These are phyloP conservation scores for Cephaloascus fragrans DNA, from an alignment of 805 yeast genomes.

Conservation along the genomic window DNA sequence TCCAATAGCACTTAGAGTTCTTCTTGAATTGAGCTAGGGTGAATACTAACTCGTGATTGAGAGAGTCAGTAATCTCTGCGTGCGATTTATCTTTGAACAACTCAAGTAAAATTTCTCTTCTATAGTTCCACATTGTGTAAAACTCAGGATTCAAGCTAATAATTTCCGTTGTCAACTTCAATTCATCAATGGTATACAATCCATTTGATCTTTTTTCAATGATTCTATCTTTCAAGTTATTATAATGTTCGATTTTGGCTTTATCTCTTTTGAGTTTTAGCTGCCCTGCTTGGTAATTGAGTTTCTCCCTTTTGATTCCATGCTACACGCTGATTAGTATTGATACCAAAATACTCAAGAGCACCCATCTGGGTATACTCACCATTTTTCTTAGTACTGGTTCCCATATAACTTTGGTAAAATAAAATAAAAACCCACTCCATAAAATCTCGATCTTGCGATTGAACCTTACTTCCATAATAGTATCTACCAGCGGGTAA, in stretches of 20 bases:
- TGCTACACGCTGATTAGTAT: constrained; percentile 44
- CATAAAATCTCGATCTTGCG: too few species aligned
- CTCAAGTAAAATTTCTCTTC: constrained; percentile 56
- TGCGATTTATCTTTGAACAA: constrained; percentile 11
- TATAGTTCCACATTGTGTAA: constrained; percentile 83
- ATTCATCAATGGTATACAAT: constrained; percentile 18
- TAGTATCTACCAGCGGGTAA: too few species aligned
- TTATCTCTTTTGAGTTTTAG: constrained; percentile 50
- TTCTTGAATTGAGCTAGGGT: constrained; percentile 46
- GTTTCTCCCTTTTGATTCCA: constrained; percentile 52
- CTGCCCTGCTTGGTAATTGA: constrained; percentile 44
- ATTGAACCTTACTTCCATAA: too few species aligned
- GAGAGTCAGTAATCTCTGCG: constrained; percentile 15
- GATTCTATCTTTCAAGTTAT: constrained; percentile 30
- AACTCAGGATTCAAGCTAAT: constrained; percentile 73
- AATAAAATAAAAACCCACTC: too few species aligned
- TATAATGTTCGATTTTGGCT: constrained; percentile 47
- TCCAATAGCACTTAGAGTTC: constrained; percentile 91
- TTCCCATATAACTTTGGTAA: too few species aligned
- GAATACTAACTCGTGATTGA: constrained; percentile 53
- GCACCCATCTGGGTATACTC: too few species aligned
- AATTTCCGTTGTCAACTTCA: constrained; percentile 46
- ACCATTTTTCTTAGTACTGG: too few species aligned
- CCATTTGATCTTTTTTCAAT: constrained; percentile 18
- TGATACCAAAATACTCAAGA: too few species aligned